Evolutionary conservation across 352 stramenopile species (phyloP).

Genomic region (Aphanomyces euteiches): DNA sequence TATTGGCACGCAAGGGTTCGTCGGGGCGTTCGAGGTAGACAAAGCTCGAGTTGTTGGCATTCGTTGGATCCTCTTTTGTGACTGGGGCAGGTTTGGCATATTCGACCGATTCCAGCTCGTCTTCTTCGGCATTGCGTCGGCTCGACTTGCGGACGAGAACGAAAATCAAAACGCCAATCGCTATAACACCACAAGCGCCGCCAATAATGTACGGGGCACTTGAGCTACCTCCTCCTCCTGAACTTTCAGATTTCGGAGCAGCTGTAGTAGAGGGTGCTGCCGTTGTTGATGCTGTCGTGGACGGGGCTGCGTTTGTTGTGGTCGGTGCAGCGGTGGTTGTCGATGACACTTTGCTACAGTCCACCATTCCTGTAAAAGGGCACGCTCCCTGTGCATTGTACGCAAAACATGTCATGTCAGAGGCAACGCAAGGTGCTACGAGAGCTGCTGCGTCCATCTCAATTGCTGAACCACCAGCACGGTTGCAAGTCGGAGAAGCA

Average conservation of each 20-base stretch:
- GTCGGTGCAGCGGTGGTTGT: not conserved
- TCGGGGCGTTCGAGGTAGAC: not conserved
- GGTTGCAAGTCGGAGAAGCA: not conserved
- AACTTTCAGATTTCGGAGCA: too few relatives aligned
- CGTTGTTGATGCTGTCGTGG: not conserved
- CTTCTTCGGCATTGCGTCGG: slow-evolving; percentile 11
- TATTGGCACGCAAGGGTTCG: slow-evolving; percentile 12
- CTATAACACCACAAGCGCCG: slow-evolving; percentile 15
- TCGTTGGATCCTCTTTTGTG: slow-evolving; percentile 1
- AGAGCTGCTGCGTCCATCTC: not conserved
- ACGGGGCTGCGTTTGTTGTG: not conserved
- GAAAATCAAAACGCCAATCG: slow-evolving; percentile 21
- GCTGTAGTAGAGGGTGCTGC: not conserved
- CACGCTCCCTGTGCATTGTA: not conserved
- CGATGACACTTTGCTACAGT: not conserved
- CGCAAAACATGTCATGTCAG: not conserved
- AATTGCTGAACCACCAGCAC: not conserved
- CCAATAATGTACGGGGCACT: slow-evolving; percentile 4
- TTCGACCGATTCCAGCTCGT: slow-evolving; percentile 23
- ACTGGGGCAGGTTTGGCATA: slow-evolving; percentile 21
- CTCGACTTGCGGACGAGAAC: slow-evolving; percentile 3
- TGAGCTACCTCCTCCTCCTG: not conserved
- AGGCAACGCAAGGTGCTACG: not conserved
- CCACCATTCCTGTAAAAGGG: not conserved
- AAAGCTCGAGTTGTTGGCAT: not conserved